Evolutionary conservation across 371 early-diverging fungal genomes (phyloP).

Genomic region (Mucor mucedo): DNA sequence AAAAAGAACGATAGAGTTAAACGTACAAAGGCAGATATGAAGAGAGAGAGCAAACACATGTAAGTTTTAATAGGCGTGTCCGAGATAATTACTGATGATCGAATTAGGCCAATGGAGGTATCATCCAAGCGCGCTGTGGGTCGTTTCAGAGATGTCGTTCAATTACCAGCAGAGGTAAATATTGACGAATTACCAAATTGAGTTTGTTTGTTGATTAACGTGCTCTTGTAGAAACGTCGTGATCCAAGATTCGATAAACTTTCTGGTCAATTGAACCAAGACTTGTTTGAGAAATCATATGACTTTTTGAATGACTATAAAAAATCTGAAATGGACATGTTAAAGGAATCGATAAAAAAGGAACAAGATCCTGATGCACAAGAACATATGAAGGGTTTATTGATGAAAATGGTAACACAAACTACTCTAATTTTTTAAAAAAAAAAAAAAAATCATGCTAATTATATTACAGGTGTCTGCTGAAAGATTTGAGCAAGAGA

Average conservation of each 20-base stretch:
- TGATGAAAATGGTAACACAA: conserved; percentile 61
- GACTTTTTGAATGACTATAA: conserved; percentile 79
- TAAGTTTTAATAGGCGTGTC: conserved; percentile 5
- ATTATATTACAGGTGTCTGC: conserved; percentile 44
- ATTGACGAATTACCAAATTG: not conserved
- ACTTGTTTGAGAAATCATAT: conserved; percentile 86
- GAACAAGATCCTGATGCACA: conserved; percentile 63
- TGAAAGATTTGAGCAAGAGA: conserved; percentile 46
- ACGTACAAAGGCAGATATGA: conserved; percentile 53
- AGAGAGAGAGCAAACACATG: conserved; percentile 55
- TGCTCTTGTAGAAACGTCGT: conserved; percentile 59
- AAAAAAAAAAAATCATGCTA: not conserved
- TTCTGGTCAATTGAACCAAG: conserved; percentile 84
- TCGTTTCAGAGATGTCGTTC: conserved; percentile 79
- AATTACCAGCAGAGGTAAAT: conserved; percentile 55
- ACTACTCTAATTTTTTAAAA: conserved; percentile 22
- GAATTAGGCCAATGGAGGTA: conserved; percentile 73
- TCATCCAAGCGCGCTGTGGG: conserved; percentile 83
- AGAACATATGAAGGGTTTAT: conserved; percentile 48
- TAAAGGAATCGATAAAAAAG: conserved; percentile 66
- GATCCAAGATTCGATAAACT: conserved; percentile 91
- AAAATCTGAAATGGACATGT: conserved; percentile 69
- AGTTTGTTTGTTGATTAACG: not conserved
- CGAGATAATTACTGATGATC: not conserved
- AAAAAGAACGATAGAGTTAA: conserved; percentile 45